These are phyloP conservation scores for Debaryomyces hansenii DNA, from an alignment of 805 yeast genomes.

Conservation along the genomic window DNA sequence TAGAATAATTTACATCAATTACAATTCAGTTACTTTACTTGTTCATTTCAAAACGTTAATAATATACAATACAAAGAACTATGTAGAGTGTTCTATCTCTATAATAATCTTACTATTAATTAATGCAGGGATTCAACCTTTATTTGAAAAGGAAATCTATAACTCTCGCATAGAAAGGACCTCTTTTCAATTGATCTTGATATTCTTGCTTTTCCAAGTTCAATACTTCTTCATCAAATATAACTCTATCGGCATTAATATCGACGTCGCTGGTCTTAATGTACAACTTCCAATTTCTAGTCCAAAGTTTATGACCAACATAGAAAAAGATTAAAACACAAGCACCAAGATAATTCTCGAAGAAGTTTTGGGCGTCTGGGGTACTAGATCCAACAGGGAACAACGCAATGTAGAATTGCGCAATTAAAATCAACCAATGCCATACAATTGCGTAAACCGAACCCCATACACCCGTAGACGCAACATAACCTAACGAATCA, in stretches of 20 bases:
- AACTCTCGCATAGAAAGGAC: slow-evolving; percentile 12
- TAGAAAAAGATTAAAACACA: slow-evolving; percentile 31
- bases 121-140: no score
- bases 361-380: slow-evolving; percentile 28
- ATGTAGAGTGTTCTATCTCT: no score
- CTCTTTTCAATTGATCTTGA: slow-evolving; percentile 14
- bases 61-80: no score
- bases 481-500: slow-evolving; percentile 32
- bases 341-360: slow-evolving; percentile 35
- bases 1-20: no score
- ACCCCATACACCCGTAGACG: slow-evolving; percentile 43
- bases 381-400: slow-evolving; percentile 33
- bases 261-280: slow-evolving; percentile 31
- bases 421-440: slow-evolving; percentile 35
- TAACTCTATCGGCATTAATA: slow-evolving; percentile 27
- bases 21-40: neutral
- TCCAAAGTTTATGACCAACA: slow-evolving; percentile 31
- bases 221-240: slow-evolving; percentile 36
- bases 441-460: slow-evolving; percentile 34
- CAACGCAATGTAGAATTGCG: slow-evolving; percentile 47
- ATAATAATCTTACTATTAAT: no score
- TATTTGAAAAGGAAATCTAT: no score
- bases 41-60: no score
- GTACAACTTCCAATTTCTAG: slow-evolving; percentile 29
- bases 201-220: slow-evolving; percentile 29